Base-by-base conservation (phyloP, 2,329 filamentous ascomycete genomes). In the Thelonectria discophora region DNA sequence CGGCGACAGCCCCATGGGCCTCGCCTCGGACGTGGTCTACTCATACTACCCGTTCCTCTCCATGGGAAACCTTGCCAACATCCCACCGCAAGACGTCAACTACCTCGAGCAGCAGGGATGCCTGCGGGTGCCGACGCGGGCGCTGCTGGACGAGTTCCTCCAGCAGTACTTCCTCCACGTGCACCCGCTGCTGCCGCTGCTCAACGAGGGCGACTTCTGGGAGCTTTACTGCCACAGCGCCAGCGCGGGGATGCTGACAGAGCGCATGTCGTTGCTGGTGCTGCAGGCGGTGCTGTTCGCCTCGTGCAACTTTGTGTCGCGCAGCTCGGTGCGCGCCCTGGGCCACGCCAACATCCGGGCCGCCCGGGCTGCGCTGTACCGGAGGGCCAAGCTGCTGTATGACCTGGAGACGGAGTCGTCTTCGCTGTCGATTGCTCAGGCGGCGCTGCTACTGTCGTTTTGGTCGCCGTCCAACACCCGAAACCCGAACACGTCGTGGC, bases 401-500 rank as follows among this genome's bases (percentile, higher is more conserved):
- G 80, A 81, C 60, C 77, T 82, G 43, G 80, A 81, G 46, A 77
- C 76, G 45, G 80, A 82, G 64, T 75, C 74, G 6, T 81, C 77
- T 3, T 74, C 78, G 5, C 67, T 80, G 0, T 73, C 76, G 11
- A 75, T 80, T 8, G 69, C 80, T 1, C 80, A 82, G 63, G 75
- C 79, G 1, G 76, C 78, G 0, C 72, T 82, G 3, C 74, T 82
- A 11, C 76, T 82, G 21, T 79, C 78, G 17, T 80, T 77, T 63
- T 81, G 78, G 79, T 77, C 77, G 0, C 72, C 74, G 5, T 71
- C 69, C 6, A 73, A 73, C 13, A 74, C 74, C 5, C 71, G 73
- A 24, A 78, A 78, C 40, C 73, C 77, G 5, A 83, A 83, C 62
- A 81, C 80, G 6, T 78, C 77, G 5, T 85, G 83, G 83, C 76